Evolutionary conservation across 1,284 basidiomycete species (phyloP).

Genomic region (Ganoderma multipileum): DNA sequence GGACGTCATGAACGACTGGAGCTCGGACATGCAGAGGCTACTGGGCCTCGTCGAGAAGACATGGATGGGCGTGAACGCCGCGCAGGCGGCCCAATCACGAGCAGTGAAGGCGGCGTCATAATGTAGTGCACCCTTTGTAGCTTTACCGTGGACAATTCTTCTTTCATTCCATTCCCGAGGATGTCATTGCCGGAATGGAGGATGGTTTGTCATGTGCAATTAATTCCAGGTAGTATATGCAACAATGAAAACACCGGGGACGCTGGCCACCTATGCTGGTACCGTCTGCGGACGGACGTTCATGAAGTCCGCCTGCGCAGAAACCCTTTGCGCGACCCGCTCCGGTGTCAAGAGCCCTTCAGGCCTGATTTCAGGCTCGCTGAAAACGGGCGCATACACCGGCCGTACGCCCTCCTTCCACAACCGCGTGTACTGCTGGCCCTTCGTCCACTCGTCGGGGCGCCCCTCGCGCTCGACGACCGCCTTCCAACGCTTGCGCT

Average conservation of each 20-base stretch:
- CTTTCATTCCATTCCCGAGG: conserved; percentile 3
- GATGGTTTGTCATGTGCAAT: conserved; percentile 7
- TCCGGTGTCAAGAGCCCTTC: conserved; percentile 26
- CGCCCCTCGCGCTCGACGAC: conserved; percentile 58
- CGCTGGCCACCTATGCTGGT: background rate
- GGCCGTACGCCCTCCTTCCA: conserved; percentile 76
- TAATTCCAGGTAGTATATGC: conserved; percentile 20
- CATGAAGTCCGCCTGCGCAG: conserved; percentile 25
- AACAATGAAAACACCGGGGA: background rate
- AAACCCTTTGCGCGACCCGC: conserved; percentile 9
- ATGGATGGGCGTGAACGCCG: conserved; percentile 91
- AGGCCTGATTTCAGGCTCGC: conserved; percentile 26
- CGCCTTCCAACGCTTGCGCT: conserved; percentile 79
- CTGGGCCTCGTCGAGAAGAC: conserved; percentile 84
- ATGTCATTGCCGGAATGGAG: background rate
- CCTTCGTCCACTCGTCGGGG: conserved; percentile 65
- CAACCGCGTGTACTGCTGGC: conserved; percentile 70
- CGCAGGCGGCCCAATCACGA: conserved; percentile 79
- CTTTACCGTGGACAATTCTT: conserved; percentile 33
- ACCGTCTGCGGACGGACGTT: background rate
- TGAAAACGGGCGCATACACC: conserved; percentile 50
- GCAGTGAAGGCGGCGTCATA: conserved; percentile 49
- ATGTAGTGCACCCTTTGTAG: conserved; percentile 36
- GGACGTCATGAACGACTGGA: conserved; percentile 97
- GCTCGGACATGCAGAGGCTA: conserved; percentile 92